Evolutionary conservation across 2,329 filamentous ascomycete genomes (phyloP), one percentile per base, ranked within the genome.

Genomic region (Fusarium succisae): DNA sequence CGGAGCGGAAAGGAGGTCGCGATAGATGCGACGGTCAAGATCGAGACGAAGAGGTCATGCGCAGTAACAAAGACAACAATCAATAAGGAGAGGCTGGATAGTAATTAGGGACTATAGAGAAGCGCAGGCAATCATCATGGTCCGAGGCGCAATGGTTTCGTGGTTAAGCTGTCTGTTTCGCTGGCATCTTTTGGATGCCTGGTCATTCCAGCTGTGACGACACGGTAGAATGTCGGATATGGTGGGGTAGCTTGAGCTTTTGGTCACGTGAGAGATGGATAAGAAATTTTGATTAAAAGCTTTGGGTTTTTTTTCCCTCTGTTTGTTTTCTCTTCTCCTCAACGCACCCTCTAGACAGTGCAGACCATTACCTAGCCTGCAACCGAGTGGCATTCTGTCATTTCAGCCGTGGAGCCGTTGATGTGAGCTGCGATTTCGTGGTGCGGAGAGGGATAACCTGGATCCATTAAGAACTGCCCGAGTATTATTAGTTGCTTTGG

Each of bases 271-370:
- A 38, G 6, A 13, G 8, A 39, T 44, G 64, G 62, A 48, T 44
- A 32, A 5, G 12, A 39, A 64, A 65, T 55, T 11, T 35, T 54
- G 53, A 56, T 72, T 70, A 76, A 73, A 76, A 53, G 39, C 54
- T 68, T 59, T 28, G 11, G 2, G 18, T 44, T 51, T 58, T 58
- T 61, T 26, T 5, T 12, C 5, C 5, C 14, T 35, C 30, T 30
- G 26, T 14, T 35, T 60, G 8, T 30, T 30, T 53, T 69, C 61
- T 69, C 37, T 82, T 84, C 81, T 82, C 83, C 84, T 82, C 86
- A 90, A 92, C 91, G 92, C 92, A 89, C 88, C 92, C 91, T 89
- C 87, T 86, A 95, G 94, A 96, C 93, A 96, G 93, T 95, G 90
- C 93, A 92, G 89, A 88, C 88, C 91, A 91, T 91, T 87, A 88